These are phyloP conservation scores for Cercophora scortea DNA, from an alignment of 495 filamentous ascomycete genomes.

Conservation along the genomic window DNA sequence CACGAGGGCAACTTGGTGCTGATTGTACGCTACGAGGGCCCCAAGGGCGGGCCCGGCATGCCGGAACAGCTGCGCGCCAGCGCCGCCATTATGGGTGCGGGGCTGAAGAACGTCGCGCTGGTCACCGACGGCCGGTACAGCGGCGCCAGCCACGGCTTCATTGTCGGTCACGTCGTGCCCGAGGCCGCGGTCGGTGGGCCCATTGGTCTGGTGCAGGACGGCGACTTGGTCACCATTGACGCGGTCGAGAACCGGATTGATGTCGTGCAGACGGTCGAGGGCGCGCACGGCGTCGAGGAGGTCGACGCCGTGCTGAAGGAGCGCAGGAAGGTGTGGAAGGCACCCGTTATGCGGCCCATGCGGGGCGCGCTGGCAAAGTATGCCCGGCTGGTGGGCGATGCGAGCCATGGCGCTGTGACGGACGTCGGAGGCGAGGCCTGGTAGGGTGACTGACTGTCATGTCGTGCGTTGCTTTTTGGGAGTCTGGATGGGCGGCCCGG, in stretches of 20 bases:
- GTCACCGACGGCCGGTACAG: conserved; percentile 92
- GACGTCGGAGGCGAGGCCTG: conserved; percentile 26
- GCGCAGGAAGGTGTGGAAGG: conserved; percentile 63
- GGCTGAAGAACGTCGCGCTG: conserved; percentile 78
- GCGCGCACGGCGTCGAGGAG: conserved; percentile 2
- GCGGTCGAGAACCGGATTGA: conserved; percentile 73
- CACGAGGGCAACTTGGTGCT: conserved; percentile 75
- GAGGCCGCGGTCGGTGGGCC: conserved; percentile 80
- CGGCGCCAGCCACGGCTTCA: conserved; percentile 90
- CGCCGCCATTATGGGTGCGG: conserved; percentile 89
- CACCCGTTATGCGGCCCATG: conserved; percentile 65
- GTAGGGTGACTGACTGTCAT: conserved; percentile 4
- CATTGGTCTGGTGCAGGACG: conserved; percentile 71
- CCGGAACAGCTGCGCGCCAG: conserved; percentile 91
- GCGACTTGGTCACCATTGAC: conserved; percentile 81
- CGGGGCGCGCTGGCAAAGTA: conserved; percentile 91
- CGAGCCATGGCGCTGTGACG: conserved; percentile 48
- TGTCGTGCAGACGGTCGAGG: conserved; percentile 6
- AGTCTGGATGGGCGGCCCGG: no score
- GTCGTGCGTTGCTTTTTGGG: no score
- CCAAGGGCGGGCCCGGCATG: conserved; percentile 94
- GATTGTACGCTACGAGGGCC: conserved; percentile 91
- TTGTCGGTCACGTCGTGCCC: conserved; percentile 89
- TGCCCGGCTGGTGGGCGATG: conserved; percentile 51
- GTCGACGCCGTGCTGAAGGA: conserved; percentile 60